phyloP scores from a whole-genome alignment of 2,329 filamentous ascomycete species.

The Hypoxylon sp. region DNA sequence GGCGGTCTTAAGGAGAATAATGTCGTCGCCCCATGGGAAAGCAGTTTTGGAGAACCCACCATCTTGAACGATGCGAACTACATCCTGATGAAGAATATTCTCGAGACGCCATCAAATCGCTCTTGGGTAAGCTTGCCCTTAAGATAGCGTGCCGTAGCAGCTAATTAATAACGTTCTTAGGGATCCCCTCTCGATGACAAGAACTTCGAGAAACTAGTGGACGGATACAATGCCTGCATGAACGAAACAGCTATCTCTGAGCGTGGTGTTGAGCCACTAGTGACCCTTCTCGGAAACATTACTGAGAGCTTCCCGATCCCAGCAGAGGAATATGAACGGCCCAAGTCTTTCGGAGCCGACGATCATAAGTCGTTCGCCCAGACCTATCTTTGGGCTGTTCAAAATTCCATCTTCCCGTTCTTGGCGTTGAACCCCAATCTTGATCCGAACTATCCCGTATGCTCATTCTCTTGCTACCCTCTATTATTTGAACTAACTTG shows the following conservation, averaged over 20 bases:
- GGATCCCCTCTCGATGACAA: conserved; percentile 18
- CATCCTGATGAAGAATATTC: conserved; percentile 32
- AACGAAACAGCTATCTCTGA: conserved; percentile 31
- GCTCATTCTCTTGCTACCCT: background rate
- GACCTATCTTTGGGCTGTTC: conserved; percentile 11
- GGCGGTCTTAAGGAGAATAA: conserved; percentile 26
- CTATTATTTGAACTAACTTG: conserved; percentile 2
- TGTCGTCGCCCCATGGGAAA: conserved; percentile 17
- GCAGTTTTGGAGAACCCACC: background rate
- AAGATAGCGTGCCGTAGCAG: background rate
- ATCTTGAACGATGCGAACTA: conserved; percentile 12
- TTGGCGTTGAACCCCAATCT: background rate
- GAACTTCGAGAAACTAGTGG: conserved; percentile 33
- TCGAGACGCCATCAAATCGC: conserved; percentile 13
- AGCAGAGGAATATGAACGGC: background rate
- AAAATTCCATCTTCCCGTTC: conserved; percentile 21
- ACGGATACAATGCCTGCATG: conserved; percentile 32
- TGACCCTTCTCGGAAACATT: conserved; percentile 25
- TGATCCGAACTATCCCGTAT: conserved; percentile 22
- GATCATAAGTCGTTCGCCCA: conserved; percentile 32
- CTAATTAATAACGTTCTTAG: conserved; percentile 5
- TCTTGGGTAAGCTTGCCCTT: conserved; percentile 10
- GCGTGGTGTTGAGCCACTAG: conserved; percentile 23
- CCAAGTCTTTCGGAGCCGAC: conserved; percentile 6
- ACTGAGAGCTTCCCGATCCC: conserved; percentile 29